Evolutionary conservation across 805 yeast genomes (phyloP), one percentile per base, ranked within the genome.

Genomic region (Saccharomycopsis capsularis): DNA sequence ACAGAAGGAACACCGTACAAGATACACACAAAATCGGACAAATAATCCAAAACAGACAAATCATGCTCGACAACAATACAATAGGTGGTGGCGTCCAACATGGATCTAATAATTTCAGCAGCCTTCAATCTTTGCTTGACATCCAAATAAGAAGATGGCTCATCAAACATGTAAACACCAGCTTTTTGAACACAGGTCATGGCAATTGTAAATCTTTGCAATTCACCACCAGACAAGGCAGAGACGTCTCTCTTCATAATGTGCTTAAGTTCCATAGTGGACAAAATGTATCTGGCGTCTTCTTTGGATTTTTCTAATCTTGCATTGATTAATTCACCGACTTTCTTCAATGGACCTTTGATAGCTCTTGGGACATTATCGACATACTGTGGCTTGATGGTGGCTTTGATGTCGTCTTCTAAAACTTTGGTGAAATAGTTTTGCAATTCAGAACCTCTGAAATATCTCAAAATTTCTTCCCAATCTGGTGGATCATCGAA

Each of bases 51-150:
- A 24, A 93, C 99, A 3, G 97, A 90, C 70, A 93, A 76, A 78
- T 93, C 99, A 75, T 93, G 99, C 76, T 93, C 99, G 54, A 93
- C 99, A 66, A 91, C 90, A 62, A 93, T 93, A 57, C 93, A 93
- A 63, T 91, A 93, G 25, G 77, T 74, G 42, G 89, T 78, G 42
- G 91, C 78, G 50, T 69, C 74, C 61, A 93, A 74, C 57, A 93
- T 71, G 18, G 93, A 81, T 70, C 99, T 83, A 60, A 93, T 93
- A 63, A 88, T 84, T 67, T 80, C 81, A 51, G 99, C 99, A 50
- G 99, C 99, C 61, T 93, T 85, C 68, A 93, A 79, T 80, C 99
- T 91, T 72, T 93, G 99, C 71, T 93, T 93, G 57, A 93, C 98
- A 77, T 93, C 99, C 67, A 93, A 73, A 70, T 93, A 93, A 9